phyloP scores from a whole-genome alignment of 306 rosid genomes.

The Medicago arabica region DNA sequence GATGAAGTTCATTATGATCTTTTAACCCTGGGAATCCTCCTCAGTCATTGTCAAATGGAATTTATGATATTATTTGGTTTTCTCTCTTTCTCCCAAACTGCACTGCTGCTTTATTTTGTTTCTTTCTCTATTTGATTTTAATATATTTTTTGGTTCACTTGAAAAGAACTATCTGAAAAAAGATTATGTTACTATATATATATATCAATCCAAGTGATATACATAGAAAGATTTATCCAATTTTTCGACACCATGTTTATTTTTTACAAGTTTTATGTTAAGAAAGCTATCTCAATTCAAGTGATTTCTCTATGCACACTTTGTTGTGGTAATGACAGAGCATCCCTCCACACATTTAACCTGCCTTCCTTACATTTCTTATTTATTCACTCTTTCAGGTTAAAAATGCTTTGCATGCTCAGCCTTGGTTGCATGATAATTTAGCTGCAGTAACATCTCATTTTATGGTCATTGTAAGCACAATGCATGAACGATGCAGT shows the following conservation, averaged over 20 bases:
- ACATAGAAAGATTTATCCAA: slow-evolving; percentile 2
- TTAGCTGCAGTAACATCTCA: slow-evolving; percentile 69
- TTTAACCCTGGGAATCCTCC: neutral
- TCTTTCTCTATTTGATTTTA: slow-evolving; percentile 17
- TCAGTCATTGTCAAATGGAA: neutral
- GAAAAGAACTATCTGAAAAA: slow-evolving; percentile 18
- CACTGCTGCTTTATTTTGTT: neutral
- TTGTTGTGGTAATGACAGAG: neutral
- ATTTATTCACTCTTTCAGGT: slow-evolving; percentile 62
- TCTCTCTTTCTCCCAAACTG: no score
- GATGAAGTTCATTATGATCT: slow-evolving; percentile 24
- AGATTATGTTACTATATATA: neutral
- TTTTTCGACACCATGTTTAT: neutral
- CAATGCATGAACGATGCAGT: slow-evolving; percentile 88
- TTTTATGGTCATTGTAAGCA: slow-evolving; percentile 75
- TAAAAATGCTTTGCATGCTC: slow-evolving; percentile 75
- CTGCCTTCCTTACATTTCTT: slow-evolving; percentile 31
- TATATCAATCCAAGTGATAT: no score
- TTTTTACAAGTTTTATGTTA: neutral
- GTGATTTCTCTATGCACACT: no score
- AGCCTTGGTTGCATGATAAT: slow-evolving; percentile 65
- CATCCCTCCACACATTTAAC: slow-evolving; percentile 31
- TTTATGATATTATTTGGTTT: slow-evolving; percentile 11
- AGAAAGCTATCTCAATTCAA: no score
- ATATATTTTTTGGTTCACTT: slow-evolving; percentile 11